Conservation (phyloP, 768 basidiomycete genomes). For the Mycena kentingensis region DNA sequence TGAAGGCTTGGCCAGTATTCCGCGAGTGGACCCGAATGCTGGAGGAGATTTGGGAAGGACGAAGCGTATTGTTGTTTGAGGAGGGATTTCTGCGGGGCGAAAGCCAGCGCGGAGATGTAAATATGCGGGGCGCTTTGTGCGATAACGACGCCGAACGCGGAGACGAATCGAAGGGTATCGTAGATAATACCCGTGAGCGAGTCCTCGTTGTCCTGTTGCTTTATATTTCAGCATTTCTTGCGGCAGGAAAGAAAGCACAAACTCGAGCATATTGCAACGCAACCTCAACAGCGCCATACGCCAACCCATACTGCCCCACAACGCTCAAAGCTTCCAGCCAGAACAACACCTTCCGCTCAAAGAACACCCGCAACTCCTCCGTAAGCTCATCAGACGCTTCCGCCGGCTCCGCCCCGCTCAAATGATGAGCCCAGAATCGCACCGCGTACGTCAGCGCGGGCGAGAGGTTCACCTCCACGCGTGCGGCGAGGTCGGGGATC, state of each 20-base stretch:
- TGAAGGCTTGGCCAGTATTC: neutral
- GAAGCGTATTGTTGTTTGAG: constrained; percentile 11
- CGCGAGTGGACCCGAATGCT: neutral
- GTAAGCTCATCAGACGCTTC: neutral
- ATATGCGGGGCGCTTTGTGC: constrained; percentile 22
- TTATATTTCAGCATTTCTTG: neutral
- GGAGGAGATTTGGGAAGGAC: neutral
- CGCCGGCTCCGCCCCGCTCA: neutral
- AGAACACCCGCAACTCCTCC: neutral
- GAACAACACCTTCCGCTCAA: neutral
- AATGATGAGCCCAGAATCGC: neutral
- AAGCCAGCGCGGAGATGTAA: constrained; percentile 29
- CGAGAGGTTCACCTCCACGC: neutral
- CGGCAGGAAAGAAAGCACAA: neutral
- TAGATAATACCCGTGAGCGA: neutral
- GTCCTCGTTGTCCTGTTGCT: neutral
- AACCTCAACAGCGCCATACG: neutral
- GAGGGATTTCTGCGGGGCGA: constrained; percentile 13
- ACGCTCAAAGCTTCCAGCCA: neutral
- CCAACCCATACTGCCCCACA: neutral
- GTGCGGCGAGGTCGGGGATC: neutral
- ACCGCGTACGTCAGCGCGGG: neutral
- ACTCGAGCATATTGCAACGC: neutral
- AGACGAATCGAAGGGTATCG: constrained; percentile 6
- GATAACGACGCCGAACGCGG: constrained; percentile 10